phyloP scores from a whole-genome alignment of 2,329 filamentous ascomycete genomes.

The Thielaviopsis cerberus region DNA sequence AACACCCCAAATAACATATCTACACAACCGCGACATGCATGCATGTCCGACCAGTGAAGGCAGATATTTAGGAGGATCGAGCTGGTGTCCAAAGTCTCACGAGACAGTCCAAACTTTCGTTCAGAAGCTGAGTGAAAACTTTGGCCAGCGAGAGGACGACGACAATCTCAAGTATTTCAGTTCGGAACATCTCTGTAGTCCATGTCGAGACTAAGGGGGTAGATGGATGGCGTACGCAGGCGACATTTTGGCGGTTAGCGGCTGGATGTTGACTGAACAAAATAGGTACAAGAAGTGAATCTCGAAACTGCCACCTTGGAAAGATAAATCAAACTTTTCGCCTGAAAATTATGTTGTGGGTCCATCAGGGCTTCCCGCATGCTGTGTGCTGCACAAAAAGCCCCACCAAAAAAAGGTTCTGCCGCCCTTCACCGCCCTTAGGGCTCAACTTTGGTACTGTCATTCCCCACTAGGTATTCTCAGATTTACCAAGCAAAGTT shows the following conservation, averaged over 20 bases:
- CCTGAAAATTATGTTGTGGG: slow-evolving; percentile 5
- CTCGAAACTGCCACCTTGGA: slow-evolving; percentile 3
- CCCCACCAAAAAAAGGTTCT: slow-evolving; percentile 16
- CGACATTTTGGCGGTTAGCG: slow-evolving; percentile 21
- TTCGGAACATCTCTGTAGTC: slow-evolving; percentile 8
- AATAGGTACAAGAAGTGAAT: slow-evolving; percentile 5
- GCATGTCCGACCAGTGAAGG: slow-evolving; percentile 32
- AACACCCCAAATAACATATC: slow-evolving; percentile 54
- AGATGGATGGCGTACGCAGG: slow-evolving; percentile 34
- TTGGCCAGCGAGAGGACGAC: slow-evolving; percentile 61
- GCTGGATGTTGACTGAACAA: slow-evolving; percentile 6
- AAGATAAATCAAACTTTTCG: slow-evolving; percentile 1
- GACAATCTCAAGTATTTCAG: slow-evolving; percentile 43
- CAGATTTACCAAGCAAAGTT: slow-evolving; percentile 9
- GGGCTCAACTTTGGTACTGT: slow-evolving; percentile 4
- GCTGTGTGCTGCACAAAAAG: slow-evolving; percentile 10
- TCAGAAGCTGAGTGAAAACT: neutral
- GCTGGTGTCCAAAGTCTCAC: slow-evolving; percentile 35
- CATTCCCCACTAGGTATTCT: slow-evolving; percentile 4
- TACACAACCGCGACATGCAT: slow-evolving; percentile 26
- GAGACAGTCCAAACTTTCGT: neutral
- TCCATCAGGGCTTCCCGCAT: slow-evolving; percentile 9
- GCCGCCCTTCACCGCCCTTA: slow-evolving; percentile 22
- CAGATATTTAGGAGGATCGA: slow-evolving; percentile 55
- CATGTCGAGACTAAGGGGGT: slow-evolving; percentile 17